phyloP scores from a whole-genome alignment of 768 basidiomycete species.

The Calvatia gigantea region DNA sequence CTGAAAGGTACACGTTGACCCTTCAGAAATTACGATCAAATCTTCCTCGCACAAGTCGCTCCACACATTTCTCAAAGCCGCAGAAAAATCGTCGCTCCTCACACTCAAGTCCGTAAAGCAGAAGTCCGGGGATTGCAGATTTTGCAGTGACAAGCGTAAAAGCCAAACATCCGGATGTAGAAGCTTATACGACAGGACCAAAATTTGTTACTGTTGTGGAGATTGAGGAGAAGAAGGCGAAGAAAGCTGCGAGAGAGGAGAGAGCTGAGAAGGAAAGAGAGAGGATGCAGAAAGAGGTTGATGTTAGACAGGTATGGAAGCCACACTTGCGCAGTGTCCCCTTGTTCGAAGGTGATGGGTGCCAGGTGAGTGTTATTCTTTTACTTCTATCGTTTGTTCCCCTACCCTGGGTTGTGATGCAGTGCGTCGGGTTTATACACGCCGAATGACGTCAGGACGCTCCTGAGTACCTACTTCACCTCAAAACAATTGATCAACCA shows the following conservation, averaged over 20 bases:
- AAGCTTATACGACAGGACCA: constrained; percentile 32
- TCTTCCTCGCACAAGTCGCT: constrained; percentile 80
- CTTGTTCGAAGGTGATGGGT: constrained; percentile 63
- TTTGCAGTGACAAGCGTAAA: constrained; percentile 54
- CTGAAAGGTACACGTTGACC: constrained; percentile 26
- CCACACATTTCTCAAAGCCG: constrained; percentile 71
- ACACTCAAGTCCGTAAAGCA: constrained; percentile 63
- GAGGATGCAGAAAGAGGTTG: constrained; percentile 46
- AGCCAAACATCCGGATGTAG: constrained; percentile 52
- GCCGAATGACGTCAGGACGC: constrained; percentile 48
- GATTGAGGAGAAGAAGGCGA: constrained; percentile 59
- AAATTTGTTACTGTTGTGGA: constrained; percentile 61
- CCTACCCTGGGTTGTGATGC: neutral
- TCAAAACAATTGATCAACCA: constrained; percentile 61
- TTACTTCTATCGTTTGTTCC: neutral
- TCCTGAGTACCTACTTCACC: constrained; percentile 62
- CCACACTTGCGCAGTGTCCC: constrained; percentile 53
- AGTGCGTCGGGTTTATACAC: constrained; percentile 57
- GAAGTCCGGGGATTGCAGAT: constrained; percentile 46
- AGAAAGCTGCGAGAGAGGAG: constrained; percentile 52
- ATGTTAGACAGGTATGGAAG: constrained; percentile 72
- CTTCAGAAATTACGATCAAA: constrained; percentile 65
- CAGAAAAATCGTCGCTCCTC: constrained; percentile 72
- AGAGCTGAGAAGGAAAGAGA: constrained; percentile 39
- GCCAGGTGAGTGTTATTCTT: constrained; percentile 46